Evolutionary conservation across 352 stramenopile genomes (phyloP).

Genomic region (Phytophthora niederhauseri): DNA sequence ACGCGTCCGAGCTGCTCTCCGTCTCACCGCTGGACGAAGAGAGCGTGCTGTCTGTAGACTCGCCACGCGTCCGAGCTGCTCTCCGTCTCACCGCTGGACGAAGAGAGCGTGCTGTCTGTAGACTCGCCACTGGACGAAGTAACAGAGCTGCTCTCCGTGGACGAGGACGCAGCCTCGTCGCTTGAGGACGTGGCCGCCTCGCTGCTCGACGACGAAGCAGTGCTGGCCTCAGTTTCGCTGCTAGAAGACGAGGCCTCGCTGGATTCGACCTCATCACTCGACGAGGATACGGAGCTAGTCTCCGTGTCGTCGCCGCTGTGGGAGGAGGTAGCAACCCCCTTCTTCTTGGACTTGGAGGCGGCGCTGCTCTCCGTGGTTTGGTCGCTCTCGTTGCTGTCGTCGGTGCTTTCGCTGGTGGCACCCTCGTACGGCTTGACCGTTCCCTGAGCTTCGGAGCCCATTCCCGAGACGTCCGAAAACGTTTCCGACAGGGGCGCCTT

Average conservation of each 20-base stretch:
- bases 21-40: constrained; percentile 20
- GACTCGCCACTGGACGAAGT: constrained; percentile 1
- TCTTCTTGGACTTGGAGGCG: constrained; percentile 15
- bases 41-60: background rate
- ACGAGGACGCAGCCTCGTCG: background rate
- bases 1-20: background rate
- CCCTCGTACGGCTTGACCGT: constrained; percentile 28
- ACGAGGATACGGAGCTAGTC: background rate
- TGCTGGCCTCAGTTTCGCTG: constrained; percentile 1
- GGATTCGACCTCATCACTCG: constrained; percentile 3
- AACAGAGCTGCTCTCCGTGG: constrained; percentile 1
- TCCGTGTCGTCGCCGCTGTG: constrained; percentile 1
- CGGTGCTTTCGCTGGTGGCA: background rate
- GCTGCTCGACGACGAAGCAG: background rate
- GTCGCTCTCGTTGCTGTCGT: constrained; percentile 16
- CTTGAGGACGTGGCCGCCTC: background rate
- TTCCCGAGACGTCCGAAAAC: constrained; percentile 22
- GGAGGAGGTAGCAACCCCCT: background rate
- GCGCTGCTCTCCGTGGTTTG: constrained; percentile 19
- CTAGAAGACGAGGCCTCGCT: constrained; percentile 9
- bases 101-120: background rate
- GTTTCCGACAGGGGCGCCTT: constrained; percentile 21
- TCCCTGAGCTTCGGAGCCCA: constrained; percentile 16
- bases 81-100: constrained; percentile 19
- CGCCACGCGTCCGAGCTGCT: no score